A percentile compares a stretch with the other conserved stretches of the same genome.
phyloP scores from a whole-genome alignment of 31 red algal genomes.

The Asparagopsis taxiformis region DNA sequence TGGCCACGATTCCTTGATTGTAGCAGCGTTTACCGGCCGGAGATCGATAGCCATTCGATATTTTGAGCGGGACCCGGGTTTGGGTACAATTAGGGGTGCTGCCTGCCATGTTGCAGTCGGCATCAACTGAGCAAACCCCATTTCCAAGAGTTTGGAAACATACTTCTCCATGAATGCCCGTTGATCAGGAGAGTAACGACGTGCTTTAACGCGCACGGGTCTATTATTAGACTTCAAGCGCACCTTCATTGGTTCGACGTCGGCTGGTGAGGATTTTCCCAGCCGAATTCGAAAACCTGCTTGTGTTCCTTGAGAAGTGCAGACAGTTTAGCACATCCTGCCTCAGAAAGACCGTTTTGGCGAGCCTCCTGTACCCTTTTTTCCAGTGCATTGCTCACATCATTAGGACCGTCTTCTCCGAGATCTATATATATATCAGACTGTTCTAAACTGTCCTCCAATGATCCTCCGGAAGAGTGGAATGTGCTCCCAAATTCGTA shows the following conservation, averaged over 20 bases:
- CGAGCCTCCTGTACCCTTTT: neutral
- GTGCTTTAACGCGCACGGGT: constrained; percentile 10
- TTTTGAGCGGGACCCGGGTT: constrained; percentile 5
- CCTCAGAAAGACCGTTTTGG: neutral
- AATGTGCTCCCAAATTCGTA: neutral
- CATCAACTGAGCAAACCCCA: constrained; percentile 4
- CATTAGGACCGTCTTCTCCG: neutral
- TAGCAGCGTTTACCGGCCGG: constrained; percentile 28
- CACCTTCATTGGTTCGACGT: constrained; percentile 39
- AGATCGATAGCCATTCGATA: constrained; percentile 26
- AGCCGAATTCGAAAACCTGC: constrained; percentile 14
- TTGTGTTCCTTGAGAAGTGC: constrained; percentile 4
- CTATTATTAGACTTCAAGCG: neutral
- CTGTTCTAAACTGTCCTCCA: neutral
- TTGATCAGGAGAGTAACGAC: constrained; percentile 20
- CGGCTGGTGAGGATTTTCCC: constrained; percentile 17
- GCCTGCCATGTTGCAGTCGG: constrained; percentile 12
- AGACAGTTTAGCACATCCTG: neutral
- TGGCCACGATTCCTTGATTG: constrained; percentile 17
- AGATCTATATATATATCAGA: constrained; percentile 8
- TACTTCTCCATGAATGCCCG: constrained; percentile 24
- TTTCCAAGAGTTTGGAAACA: constrained; percentile 3
- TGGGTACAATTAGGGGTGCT: constrained; percentile 49
- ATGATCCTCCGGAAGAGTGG: neutral
- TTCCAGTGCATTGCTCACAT: neutral